Evolutionary conservation across 1,139 yeast genomes (phyloP).

Genomic region (Magnusiomyces sp.): DNA sequence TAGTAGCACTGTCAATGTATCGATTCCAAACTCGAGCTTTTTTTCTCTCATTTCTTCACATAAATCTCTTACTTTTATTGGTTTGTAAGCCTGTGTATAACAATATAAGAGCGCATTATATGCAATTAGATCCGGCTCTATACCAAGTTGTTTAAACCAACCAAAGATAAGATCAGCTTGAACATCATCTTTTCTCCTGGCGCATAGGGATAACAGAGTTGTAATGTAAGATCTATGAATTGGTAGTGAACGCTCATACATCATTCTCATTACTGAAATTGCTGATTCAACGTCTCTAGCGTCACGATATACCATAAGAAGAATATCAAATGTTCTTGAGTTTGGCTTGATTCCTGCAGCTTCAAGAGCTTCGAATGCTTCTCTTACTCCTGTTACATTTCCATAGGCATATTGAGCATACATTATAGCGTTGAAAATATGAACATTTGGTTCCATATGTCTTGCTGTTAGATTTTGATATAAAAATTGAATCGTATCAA

Average conservation of each 20-base stretch:
- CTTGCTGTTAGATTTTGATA: constrained; percentile 41
- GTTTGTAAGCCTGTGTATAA: constrained; percentile 16
- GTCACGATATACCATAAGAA: constrained; percentile 26
- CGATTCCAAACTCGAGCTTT: constrained; percentile 18
- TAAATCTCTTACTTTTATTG: constrained; percentile 17
- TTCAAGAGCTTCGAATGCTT: constrained; percentile 37
- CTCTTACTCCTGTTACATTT: constrained; percentile 39
- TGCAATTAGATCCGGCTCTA: constrained; percentile 23
- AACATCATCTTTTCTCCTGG: constrained; percentile 25
- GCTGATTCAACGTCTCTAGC: constrained; percentile 27
- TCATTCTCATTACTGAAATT: constrained; percentile 24
- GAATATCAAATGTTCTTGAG: constrained; percentile 21
- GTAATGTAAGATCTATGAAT: constrained; percentile 23
- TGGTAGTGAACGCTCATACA: constrained; percentile 22
- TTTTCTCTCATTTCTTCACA: constrained; percentile 18
- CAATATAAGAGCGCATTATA: constrained; percentile 25
- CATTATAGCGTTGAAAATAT: constrained; percentile 41
- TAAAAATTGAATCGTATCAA: constrained; percentile 44
- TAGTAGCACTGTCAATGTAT: constrained; percentile 25
- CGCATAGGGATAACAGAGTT: constrained; percentile 27
- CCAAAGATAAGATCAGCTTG: constrained; percentile 25
- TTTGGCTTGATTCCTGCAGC: constrained; percentile 33
- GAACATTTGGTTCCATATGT: constrained; percentile 41
- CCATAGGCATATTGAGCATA: constrained; percentile 39
- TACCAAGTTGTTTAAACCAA: constrained; percentile 21